Evolutionary conservation across 2,329 filamentous ascomycete genomes (phyloP).

Genomic region (Exophiala sp.): DNA sequence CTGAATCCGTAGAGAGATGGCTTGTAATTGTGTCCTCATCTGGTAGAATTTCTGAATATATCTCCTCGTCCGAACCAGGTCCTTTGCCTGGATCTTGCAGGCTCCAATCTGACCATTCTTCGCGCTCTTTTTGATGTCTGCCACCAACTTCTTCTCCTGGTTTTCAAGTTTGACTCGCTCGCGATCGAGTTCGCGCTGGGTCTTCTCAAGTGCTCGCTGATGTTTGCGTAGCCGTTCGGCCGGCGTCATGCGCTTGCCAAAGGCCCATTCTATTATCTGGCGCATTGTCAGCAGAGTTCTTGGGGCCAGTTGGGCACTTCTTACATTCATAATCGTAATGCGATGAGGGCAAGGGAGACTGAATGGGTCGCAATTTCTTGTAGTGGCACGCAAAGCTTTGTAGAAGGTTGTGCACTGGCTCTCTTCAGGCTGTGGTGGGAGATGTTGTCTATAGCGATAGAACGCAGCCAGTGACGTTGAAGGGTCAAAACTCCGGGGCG

Average conservation of each 20-base stretch:
- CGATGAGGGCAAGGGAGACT: neutral
- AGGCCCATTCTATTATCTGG: conserved; percentile 96
- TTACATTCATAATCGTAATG: conserved; percentile 39
- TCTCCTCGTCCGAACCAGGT: conserved; percentile 85
- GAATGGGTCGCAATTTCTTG: neutral
- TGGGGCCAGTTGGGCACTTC: conserved; percentile 6
- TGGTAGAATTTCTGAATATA: conserved; percentile 95
- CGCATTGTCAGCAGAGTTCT: neutral
- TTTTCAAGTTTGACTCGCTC: conserved; percentile 95
- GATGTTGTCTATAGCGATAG: neutral
- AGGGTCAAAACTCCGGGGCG: neutral
- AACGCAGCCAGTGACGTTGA: neutral
- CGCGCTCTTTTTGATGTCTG: conserved; percentile 96
- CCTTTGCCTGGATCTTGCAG: conserved; percentile 96
- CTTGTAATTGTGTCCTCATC: conserved; percentile 95
- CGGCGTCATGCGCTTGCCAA: conserved; percentile 98
- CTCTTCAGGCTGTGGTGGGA: too few relatives aligned
- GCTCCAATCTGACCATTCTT: conserved; percentile 99
- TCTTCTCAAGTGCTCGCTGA: conserved; percentile 94
- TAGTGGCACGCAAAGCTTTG: too few relatives aligned
- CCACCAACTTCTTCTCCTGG: conserved; percentile 94
- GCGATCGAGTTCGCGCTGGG: conserved; percentile 91
- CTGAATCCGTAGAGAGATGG: conserved; percentile 91
- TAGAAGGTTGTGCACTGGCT: too few relatives aligned
- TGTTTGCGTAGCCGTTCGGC: conserved; percentile 66